phyloP scores from a whole-genome alignment of 2,329 filamentous ascomycete genomes.

The Venturia oleaginea region DNA sequence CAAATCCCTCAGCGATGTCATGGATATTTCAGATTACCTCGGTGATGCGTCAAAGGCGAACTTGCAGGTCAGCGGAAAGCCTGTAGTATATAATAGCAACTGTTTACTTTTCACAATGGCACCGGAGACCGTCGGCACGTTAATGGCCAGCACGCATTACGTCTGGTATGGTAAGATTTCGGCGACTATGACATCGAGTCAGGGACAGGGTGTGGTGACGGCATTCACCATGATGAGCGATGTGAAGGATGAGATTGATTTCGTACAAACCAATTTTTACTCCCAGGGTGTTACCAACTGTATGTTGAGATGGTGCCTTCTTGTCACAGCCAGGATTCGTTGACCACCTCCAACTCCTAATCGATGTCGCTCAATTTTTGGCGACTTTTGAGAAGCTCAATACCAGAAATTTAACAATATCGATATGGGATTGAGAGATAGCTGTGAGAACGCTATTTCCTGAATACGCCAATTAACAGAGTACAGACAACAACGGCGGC shows the following conservation, averaged over 20 bases:
- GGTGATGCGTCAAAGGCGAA: constrained; percentile 72
- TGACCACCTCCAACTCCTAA: too few species aligned
- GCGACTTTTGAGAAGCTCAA: too few species aligned
- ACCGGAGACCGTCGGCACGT: constrained; percentile 72
- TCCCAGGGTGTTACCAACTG: constrained; percentile 89
- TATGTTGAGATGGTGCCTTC: constrained; percentile 40
- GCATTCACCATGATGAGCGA: constrained; percentile 94
- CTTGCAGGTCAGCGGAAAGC: constrained; percentile 80
- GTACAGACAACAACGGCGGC: constrained; percentile 60
- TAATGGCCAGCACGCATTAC: constrained; percentile 76
- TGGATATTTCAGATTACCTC: constrained; percentile 70
- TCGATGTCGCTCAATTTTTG: too few species aligned
- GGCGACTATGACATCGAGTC: constrained; percentile 73
- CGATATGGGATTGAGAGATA: too few species aligned
- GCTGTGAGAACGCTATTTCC: too few species aligned
- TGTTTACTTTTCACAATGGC: constrained; percentile 79
- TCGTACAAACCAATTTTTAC: constrained; percentile 94
- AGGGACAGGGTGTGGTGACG: constrained; percentile 84
- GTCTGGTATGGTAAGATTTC: constrained; percentile 96
- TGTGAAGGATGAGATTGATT: constrained; percentile 97
- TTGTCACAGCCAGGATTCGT: not conserved
- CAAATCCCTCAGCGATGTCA: constrained; percentile 59
- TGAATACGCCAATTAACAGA: not conserved
- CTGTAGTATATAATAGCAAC: constrained; percentile 57
- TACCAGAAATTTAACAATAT: too few species aligned